Evolutionary conservation across 345 rosid species (phyloP).

Genomic region (Lenwebbia sp.): DNA sequence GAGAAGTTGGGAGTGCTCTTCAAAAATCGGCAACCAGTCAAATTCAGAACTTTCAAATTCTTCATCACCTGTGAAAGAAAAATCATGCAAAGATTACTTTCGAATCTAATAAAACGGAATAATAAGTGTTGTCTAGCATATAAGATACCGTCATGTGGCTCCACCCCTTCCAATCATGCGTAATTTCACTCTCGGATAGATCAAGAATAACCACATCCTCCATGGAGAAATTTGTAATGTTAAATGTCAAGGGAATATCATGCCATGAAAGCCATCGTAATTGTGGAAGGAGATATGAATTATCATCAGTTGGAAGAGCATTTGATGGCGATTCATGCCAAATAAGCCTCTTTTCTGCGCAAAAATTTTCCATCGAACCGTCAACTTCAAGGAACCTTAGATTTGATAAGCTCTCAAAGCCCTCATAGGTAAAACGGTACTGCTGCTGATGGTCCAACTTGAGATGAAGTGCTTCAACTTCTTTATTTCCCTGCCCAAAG

Average conservation of each 20-base stretch:
- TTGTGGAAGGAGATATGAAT: not conserved
- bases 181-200: not conserved
- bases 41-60: not conserved
- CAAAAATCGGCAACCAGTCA: not conserved
- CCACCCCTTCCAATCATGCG: not conserved
- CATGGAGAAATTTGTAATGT: not conserved
- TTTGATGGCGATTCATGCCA: accelerated
- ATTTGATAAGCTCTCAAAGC: not conserved
- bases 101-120: not conserved
- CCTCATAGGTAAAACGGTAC: not conserved
- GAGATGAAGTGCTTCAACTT: not conserved
- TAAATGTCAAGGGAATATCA: not conserved
- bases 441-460: accelerated
- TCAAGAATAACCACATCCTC: not conserved
- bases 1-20: not conserved
- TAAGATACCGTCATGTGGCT: not conserved
- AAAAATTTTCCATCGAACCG: accelerated
- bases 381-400: not conserved
- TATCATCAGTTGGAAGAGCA: not conserved
- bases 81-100: not conserved
- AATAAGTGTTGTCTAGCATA: not conserved
- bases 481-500: accelerated
- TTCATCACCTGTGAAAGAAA: not conserved
- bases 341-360: accelerated
- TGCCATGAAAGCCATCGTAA: not conserved